phyloP scores from a whole-genome alignment of 192 early-diverging fungal species.

The Umbelopsis ramanniana region DNA sequence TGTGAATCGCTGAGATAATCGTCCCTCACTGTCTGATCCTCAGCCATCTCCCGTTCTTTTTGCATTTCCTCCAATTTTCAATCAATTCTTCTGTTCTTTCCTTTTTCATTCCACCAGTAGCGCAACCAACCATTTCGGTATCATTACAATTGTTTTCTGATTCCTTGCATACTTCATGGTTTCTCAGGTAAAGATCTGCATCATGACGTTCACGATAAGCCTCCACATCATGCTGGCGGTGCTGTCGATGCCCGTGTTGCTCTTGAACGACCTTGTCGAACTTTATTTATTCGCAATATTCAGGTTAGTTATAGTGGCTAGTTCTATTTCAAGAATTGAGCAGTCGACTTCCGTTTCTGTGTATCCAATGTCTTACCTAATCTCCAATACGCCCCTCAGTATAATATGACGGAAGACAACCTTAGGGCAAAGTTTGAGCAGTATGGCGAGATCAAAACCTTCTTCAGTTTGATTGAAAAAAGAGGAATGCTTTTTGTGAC shows the following conservation, averaged over 20 bases:
- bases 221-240: neutral
- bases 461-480: slow-evolving; percentile 56
- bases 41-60: too few relatives aligned
- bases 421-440: slow-evolving; percentile 47
- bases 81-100: neutral
- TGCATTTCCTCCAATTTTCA: too few relatives aligned
- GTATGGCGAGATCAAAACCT: slow-evolving; percentile 64
- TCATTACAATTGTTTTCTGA: neutral
- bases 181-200: neutral
- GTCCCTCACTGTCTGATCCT: too few relatives aligned
- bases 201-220: neutral
- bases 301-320: slow-evolving; percentile 30
- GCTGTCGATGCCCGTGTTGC: slow-evolving; percentile 39
- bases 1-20: slow-evolving; percentile 5
- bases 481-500: slow-evolving; percentile 65
- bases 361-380: neutral
- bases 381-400: slow-evolving; percentile 32
- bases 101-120: neutral
- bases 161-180: neutral
- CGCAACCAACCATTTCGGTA: neutral
- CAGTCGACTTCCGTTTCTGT: neutral
- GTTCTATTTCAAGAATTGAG: neutral
- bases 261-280: slow-evolving; percentile 46
- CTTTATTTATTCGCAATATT: slow-evolving; percentile 49
- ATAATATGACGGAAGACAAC: slow-evolving; percentile 38